These are phyloP conservation scores for Russula virescens DNA, from an alignment of 768 basidiomycete genomes.

Conservation along the genomic window DNA sequence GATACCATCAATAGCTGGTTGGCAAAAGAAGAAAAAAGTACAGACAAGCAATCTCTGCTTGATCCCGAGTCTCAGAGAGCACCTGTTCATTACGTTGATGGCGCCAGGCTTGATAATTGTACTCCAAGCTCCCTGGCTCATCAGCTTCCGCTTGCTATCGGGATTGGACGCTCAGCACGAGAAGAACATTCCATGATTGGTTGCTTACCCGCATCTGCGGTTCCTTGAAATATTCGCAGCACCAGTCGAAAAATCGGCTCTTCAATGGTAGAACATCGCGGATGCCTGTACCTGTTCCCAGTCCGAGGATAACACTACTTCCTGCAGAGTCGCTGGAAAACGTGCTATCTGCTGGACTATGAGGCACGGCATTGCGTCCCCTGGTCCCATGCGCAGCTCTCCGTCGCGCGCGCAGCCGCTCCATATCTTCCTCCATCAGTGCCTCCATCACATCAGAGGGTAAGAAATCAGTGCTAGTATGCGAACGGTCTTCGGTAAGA, in stretches of 20 bases:
- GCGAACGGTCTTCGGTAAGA: slow-evolving; percentile 28
- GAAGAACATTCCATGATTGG: not conserved
- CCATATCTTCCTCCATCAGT: slow-evolving; percentile 92
- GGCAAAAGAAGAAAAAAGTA: slow-evolving; percentile 12
- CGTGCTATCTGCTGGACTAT: slow-evolving; percentile 69
- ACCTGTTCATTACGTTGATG: slow-evolving; percentile 85
- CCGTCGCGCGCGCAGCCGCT: slow-evolving; percentile 71
- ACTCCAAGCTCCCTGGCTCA: slow-evolving; percentile 90
- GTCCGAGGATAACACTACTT: slow-evolving; percentile 64
- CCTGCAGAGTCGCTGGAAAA: slow-evolving; percentile 70
- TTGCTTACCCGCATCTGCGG: slow-evolving; percentile 91
- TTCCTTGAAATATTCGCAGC: slow-evolving; percentile 94
- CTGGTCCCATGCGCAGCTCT: slow-evolving; percentile 38
- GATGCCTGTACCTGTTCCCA: slow-evolving; percentile 76
- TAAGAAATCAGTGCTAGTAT: slow-evolving; percentile 46
- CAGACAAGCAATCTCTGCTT: slow-evolving; percentile 72
- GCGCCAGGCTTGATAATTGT: slow-evolving; percentile 95
- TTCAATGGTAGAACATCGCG: slow-evolving; percentile 85
- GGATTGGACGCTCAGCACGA: slow-evolving; percentile 16
- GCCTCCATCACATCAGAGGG: slow-evolving; percentile 83
- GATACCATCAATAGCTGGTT: slow-evolving; percentile 11
- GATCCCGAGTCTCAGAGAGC: slow-evolving; percentile 57
- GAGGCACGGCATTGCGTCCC: slow-evolving; percentile 36
- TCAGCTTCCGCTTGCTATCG: slow-evolving; percentile 86
- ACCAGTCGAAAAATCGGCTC: slow-evolving; percentile 93